Evolutionary conservation across 108 stramenopile genomes (phyloP).

Genomic region (Cyclotella atomus): DNA sequence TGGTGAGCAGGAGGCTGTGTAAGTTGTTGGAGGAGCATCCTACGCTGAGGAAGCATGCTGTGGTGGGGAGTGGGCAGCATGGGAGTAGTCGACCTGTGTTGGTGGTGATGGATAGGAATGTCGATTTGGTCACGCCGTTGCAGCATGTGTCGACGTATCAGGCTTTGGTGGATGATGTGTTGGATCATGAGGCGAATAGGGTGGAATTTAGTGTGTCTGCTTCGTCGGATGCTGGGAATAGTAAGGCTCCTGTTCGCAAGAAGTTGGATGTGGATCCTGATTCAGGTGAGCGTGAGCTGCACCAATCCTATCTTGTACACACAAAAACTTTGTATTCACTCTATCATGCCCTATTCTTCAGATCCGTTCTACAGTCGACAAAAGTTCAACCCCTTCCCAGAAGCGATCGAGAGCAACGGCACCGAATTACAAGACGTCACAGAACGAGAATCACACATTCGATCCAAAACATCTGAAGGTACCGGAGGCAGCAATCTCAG

Average conservation of each 20-base stretch:
- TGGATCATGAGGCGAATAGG: slow-evolving; percentile 89
- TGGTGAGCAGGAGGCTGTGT: slow-evolving; percentile 93
- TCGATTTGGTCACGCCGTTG: slow-evolving; percentile 91
- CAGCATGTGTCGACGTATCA: slow-evolving; percentile 96
- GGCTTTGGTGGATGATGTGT: slow-evolving; percentile 95
- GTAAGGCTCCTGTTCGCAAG: slow-evolving; percentile 62
- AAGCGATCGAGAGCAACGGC: slow-evolving; percentile 96
- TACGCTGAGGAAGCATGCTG: slow-evolving; percentile 50
- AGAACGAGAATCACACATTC: slow-evolving; percentile 75
- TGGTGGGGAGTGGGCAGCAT: slow-evolving; percentile 14
- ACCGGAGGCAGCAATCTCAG: slow-evolving; percentile 44
- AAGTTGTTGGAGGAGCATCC: slow-evolving; percentile 88
- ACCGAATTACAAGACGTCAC: slow-evolving; percentile 93
- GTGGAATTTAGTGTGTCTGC: slow-evolving; percentile 79
- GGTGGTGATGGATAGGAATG: slow-evolving; percentile 95
- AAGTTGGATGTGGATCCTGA: slow-evolving; percentile 96
- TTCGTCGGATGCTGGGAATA: slow-evolving; percentile 33
- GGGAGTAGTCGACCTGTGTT: slow-evolving; percentile 84
- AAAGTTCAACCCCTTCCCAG: slow-evolving; percentile 95
- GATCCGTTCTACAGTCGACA: slow-evolving; percentile 89
- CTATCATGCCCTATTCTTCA: too few species aligned
- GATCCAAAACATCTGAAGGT: slow-evolving; percentile 63
- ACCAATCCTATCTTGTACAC: too few species aligned
- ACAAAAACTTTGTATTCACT: too few species aligned
- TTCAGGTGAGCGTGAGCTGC: too few species aligned